Conservation (phyloP, 225 moss, liverwort and hornwort species). For the Physcomitrellopsis africana region DNA sequence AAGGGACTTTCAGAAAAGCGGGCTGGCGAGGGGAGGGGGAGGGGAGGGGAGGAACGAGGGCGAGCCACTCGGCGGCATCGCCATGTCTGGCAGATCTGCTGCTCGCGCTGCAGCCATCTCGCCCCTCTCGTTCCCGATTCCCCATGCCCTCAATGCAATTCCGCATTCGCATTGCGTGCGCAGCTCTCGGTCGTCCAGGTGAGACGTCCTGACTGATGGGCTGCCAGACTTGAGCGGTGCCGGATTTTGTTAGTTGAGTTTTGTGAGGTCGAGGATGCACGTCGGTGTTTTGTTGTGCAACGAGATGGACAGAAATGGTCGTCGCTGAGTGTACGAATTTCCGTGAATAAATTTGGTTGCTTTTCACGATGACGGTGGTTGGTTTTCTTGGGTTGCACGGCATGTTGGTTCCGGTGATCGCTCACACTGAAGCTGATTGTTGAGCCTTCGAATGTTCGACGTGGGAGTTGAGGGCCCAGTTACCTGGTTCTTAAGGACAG, state of each 20-base stretch:
- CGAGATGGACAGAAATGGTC: slow-evolving; percentile 10
- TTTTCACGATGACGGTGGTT: background rate
- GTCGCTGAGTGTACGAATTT: slow-evolving; percentile 5
- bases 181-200: too few species aligned
- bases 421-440: too few species aligned
- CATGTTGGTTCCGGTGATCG: too few species aligned
- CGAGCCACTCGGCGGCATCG: slow-evolving; percentile 35
- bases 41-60: background rate
- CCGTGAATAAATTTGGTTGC: background rate
- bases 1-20: background rate
- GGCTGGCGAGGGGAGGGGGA: background rate
- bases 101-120: too few species aligned
- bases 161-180: too few species aligned
- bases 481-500: too few species aligned
- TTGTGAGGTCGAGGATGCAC: background rate
- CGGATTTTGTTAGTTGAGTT: background rate
- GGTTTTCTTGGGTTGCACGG: background rate
- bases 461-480: too few species aligned
- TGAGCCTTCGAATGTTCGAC: too few species aligned
- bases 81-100: slow-evolving; percentile 35
- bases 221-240: background rate
- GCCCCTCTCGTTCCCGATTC: too few species aligned
- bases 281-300: slow-evolving; percentile 16
- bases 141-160: too few species aligned
- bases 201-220: too few species aligned